Base-by-base conservation (phyloP, 495 filamentous ascomycete species). In the Chlorociboria aeruginascens region DNA sequence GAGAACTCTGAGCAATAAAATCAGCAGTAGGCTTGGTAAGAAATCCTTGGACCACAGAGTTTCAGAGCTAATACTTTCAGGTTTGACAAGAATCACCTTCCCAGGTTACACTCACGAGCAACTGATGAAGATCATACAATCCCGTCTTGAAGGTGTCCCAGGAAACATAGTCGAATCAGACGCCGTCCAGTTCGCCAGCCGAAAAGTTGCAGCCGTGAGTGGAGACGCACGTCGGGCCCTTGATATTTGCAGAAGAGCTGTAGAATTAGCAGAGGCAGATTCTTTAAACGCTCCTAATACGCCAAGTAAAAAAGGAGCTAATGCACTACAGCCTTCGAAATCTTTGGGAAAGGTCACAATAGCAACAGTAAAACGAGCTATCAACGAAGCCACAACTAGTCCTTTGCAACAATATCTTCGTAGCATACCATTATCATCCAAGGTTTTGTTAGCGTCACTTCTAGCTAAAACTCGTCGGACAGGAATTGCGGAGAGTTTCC, bases 21-120 rank as follows among this genome's bases (percentile, higher is more conserved):
- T 99, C 63, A 92, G 85, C 55, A 89, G 83, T 54, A 81, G 93
- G 54, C 72, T 98, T 33, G 90, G 75, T 63, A 57, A 14, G 53
- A 37, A 46, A 44, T 31, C 17, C 38, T 28, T 34, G 4, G 25
- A 35, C 47, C 30, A 4, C 40, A 29, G 33, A 14, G 36, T 31
- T 45, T 46, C 13, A 4, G 7, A 40, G 31, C 47, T 38, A 38
- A 50, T 31, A 30, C 29, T 20, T 30, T 2, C 32, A 67, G 68
- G 87, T 14, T 65, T 94, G 6, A 90, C 85, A 14, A 77, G 93
- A 52, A 95, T 99, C 57, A 94, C 92, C 1, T 99, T 99, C 59
- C 88, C 89, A 0, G 93, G 93, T 17, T 99, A 99, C 62, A 95
- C 86, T 40, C 89, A 97, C 65, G 86, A 87, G 39, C 93, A 97